Conservation (phyloP, 2,329 filamentous ascomycete species). For the Lomentospora prolificans region DNA sequence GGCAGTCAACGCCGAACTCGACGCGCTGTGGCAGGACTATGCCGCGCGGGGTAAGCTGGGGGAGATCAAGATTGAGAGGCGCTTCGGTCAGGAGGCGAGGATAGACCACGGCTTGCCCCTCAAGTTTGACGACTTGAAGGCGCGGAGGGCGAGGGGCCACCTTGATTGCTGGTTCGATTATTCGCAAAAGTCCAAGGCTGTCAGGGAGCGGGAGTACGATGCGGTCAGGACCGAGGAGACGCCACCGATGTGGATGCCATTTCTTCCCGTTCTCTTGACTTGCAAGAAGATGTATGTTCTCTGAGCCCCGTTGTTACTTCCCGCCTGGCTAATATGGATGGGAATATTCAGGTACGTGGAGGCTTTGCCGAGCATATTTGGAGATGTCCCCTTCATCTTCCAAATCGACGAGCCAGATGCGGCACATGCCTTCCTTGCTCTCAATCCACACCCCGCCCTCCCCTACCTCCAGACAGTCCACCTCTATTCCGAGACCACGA, state of each 20-base stretch:
- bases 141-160: neutral
- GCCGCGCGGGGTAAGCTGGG: neutral
- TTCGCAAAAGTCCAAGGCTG: neutral
- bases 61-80: neutral
- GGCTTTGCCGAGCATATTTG: conserved; percentile 2
- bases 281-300: conserved; percentile 5
- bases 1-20: neutral
- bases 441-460: conserved; percentile 1
- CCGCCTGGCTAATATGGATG: too few species aligned
- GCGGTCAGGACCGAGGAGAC: neutral
- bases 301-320: neutral
- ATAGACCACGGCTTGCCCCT: neutral
- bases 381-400: neutral
- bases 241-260: neutral
- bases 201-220: neutral
- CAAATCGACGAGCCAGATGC: neutral
- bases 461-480: neutral
- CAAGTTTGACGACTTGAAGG: neutral
- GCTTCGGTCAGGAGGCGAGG: neutral
- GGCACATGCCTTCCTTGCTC: neutral
- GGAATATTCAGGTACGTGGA: conserved; percentile 7
- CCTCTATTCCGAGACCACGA: neutral
- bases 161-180: neutral
- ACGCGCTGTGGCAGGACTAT: neutral
- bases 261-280: conserved; percentile 2